These are phyloP conservation scores for Allantophomopsis cytisporea DNA, from an alignment of 2,329 filamentous ascomycete genomes.

Conservation along the genomic window DNA sequence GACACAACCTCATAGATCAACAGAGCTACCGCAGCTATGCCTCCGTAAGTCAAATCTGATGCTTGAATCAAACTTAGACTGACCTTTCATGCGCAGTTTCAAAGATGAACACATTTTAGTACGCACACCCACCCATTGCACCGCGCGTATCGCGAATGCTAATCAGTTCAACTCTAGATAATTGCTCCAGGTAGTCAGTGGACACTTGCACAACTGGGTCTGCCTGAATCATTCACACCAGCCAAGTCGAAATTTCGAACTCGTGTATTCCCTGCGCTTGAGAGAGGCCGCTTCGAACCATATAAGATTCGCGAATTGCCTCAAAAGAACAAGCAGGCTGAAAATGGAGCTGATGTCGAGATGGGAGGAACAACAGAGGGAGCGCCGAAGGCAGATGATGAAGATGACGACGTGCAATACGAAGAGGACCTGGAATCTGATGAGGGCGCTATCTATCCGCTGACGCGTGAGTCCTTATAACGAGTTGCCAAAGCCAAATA, in stretches of 20 bases:
- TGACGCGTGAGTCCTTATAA: conserved; percentile 35
- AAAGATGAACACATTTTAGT: conserved; percentile 14
- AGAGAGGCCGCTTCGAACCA: conserved; percentile 68
- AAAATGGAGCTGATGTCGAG: conserved; percentile 18
- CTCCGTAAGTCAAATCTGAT: too few species aligned
- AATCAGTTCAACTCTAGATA: conserved; percentile 10
- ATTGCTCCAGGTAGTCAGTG: conserved; percentile 29
- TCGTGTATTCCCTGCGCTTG: conserved; percentile 78
- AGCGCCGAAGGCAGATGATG: conserved; percentile 12
- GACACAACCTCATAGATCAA: too few species aligned
- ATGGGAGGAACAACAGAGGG: conserved; percentile 15
- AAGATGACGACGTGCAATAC: conserved; percentile 53
- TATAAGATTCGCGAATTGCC: conserved; percentile 58
- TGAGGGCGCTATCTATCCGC: conserved; percentile 82
- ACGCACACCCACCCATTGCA: too few species aligned
- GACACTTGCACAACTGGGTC: conserved; percentile 18
- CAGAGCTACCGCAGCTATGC: too few species aligned
- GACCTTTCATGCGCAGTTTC: conserved; percentile 4
- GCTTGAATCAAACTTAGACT: conserved; percentile 1
- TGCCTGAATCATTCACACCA: conserved; percentile 49
- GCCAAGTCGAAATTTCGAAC: conserved; percentile 78
- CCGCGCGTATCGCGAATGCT: too few species aligned
- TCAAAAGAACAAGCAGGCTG: conserved; percentile 29
- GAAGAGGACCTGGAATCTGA: conserved; percentile 82
- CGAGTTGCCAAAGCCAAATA: conserved; percentile 1